phyloP scores from a whole-genome alignment of 495 filamentous ascomycete species.

The Terfezia claveryi region DNA sequence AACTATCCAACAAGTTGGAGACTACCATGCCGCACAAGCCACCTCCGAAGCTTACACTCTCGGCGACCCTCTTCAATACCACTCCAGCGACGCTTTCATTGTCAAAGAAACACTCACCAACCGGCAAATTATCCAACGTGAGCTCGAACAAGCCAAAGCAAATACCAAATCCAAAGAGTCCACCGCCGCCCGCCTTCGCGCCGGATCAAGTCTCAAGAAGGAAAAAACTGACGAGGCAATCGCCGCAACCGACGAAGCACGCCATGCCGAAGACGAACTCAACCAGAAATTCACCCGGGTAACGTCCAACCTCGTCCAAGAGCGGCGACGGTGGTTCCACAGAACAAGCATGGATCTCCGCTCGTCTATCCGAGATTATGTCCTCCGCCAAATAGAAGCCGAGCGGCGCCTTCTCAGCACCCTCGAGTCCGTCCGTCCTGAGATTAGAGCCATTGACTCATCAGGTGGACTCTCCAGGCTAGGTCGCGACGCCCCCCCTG shows the following conservation, averaged over 20 bases:
- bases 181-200: conserved; percentile 73
- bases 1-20: conserved; percentile 73
- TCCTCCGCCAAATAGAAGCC: conserved; percentile 81
- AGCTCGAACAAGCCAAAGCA: conserved; percentile 73
- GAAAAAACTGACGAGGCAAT: conserved; percentile 98
- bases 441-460: conserved; percentile 79
- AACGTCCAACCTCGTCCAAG: conserved; percentile 66
- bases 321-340: conserved; percentile 78
- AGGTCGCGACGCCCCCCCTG: conserved; percentile 68
- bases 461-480: conserved; percentile 73
- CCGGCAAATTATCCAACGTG: conserved; percentile 90
- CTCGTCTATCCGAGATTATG: conserved; percentile 68
- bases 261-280: conserved; percentile 53
- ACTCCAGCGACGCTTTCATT: conserved; percentile 89
- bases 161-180: conserved; percentile 51
- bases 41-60: conserved; percentile 91
- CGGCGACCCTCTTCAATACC: conserved; percentile 81
- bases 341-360: conserved; percentile 65
- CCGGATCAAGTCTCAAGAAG: conserved; percentile 54
- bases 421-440: conserved; percentile 73
- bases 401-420: conserved; percentile 83
- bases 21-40: conserved; percentile 91
- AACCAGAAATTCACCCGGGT: conserved; percentile 65
- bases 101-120: conserved; percentile 98
- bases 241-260: conserved; percentile 64